Evolutionary conservation across 257 asterid species (phyloP).

Genomic region (Fraxinus anomala): DNA sequence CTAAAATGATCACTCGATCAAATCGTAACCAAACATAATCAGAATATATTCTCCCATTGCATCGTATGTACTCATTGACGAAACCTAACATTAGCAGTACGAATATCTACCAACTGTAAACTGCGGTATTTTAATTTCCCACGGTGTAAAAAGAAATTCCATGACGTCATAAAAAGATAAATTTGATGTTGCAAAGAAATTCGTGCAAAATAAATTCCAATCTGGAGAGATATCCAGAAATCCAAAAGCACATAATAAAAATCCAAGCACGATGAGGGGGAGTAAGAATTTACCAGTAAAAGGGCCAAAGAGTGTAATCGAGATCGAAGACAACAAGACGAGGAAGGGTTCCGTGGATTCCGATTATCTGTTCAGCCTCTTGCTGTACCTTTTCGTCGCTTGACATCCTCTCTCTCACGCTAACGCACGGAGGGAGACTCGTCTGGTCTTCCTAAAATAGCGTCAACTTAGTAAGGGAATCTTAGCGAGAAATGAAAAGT

Average conservation of each 20-base stretch:
- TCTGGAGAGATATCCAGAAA: not conserved
- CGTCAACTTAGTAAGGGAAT: too few relatives aligned
- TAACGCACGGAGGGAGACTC: not conserved
- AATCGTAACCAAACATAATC: not conserved
- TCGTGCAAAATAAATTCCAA: not conserved
- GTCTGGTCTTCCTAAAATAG: not conserved
- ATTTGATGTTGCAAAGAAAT: not conserved
- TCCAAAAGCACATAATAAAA: not conserved
- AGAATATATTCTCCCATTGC: not conserved
- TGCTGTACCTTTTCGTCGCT: slow-evolving; percentile 34
- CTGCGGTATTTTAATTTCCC: not conserved
- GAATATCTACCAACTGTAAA: not conserved
- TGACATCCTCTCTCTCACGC: slow-evolving; percentile 11
- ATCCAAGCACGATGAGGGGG: not conserved
- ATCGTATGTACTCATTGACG: not conserved
- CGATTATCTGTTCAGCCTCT: slow-evolving; percentile 33
- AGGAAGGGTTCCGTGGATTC: slow-evolving; percentile 26
- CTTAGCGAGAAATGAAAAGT: too few relatives aligned
- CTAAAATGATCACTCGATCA: not conserved
- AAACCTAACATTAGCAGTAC: not conserved
- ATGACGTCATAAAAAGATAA: not conserved
- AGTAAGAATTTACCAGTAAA: slow-evolving; percentile 25
- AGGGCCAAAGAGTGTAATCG: slow-evolving; percentile 36
- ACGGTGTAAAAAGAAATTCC: not conserved
- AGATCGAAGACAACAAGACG: slow-evolving; percentile 41